Percentiles rank a stretch among this genome's conserved stretches.
These are phyloP conservation scores for Malus sylvestris DNA, from an alignment of 306 rosid species.

Conservation along the genomic window DNA sequence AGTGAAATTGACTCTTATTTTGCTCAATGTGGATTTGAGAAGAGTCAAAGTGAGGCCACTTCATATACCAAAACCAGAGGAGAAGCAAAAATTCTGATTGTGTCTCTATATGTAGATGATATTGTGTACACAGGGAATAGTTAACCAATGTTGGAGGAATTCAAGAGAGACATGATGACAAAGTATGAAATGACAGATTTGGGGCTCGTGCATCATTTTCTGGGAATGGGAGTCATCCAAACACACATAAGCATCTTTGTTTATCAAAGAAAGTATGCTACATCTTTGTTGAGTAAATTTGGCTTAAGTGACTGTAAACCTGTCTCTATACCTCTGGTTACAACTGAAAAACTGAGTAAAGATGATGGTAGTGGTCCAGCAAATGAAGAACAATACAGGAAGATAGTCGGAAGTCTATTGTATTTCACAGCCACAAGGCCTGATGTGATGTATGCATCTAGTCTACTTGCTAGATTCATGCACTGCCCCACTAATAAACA, in stretches of 20 bases:
- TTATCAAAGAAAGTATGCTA: neutral
- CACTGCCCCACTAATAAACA: neutral
- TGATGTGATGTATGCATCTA: neutral
- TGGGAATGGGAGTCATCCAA: neutral
- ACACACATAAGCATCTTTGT: neutral
- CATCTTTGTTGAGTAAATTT: neutral
- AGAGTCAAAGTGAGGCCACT: too few relatives aligned
- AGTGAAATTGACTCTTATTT: too few relatives aligned
- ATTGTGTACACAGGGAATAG: too few relatives aligned
- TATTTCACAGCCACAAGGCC: neutral
- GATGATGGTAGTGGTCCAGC: neutral
- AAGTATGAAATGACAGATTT: too few relatives aligned
- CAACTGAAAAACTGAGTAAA: too few relatives aligned
- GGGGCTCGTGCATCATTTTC: too few relatives aligned
- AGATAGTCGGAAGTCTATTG: neutral
- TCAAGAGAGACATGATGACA: too few relatives aligned
- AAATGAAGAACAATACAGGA: neutral
- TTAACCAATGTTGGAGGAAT: too few relatives aligned
- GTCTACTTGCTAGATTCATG: neutral
- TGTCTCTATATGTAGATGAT: too few relatives aligned
- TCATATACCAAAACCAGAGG: too few relatives aligned
- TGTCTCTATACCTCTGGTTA: neutral
- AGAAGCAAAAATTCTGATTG: too few relatives aligned
- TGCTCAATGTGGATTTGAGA: too few relatives aligned
- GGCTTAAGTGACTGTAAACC: neutral